Evolutionary conservation across 345 rosid genomes (phyloP), one percentile per base, ranked within the genome.

Genomic region (Melastoma malabathricum): DNA sequence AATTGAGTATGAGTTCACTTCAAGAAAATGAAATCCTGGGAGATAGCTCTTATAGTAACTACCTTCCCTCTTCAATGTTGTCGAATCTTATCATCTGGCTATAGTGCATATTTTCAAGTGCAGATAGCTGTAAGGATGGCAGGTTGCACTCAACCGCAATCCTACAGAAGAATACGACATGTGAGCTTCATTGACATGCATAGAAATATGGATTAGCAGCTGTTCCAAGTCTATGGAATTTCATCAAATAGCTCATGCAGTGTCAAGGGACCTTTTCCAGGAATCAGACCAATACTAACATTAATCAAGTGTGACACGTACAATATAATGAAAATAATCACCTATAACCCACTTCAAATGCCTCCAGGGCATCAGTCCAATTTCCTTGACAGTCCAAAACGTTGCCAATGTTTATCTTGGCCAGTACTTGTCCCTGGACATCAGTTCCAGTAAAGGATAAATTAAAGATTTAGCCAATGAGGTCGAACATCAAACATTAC

Each of bases 1-100:
- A 29, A 6, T 18, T 10, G 14, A 41, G 25, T 50, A 15, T 55
- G 43, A 13, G 44, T 15, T 44, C 23, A 15, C 31, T 17, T 17
- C 43, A 38, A 18, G 39, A 54, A 3, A 19, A 15, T 29, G 54
- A 25, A 15, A 51, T 23, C 39, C 20, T 0, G n/a, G 54, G 44
- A 29, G 43, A 27, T 51, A 19, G 39, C 54, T 16, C 13, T 51
- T 19, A 54, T 22, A 47, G 8, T 10, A 56, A 49, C 68, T 73
- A 87, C 98, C 95, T 92, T 65, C 93, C 78, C 75, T 83, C 70
- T 51, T 80, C 78, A 65, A 68, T 63, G 67, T 92, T 70, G 69
- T 79, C 81, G 79, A 87, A 82, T 78, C 98, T 77, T 56, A 92
- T 87, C 94, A 87, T 87, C 72, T 84, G 77, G 79, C 82, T 82